Percentiles rank a stretch among this genome's conserved stretches.
Conservation (phyloP, 2,329 filamentous ascomycete genomes). For the Colletotrichum sp. region DNA sequence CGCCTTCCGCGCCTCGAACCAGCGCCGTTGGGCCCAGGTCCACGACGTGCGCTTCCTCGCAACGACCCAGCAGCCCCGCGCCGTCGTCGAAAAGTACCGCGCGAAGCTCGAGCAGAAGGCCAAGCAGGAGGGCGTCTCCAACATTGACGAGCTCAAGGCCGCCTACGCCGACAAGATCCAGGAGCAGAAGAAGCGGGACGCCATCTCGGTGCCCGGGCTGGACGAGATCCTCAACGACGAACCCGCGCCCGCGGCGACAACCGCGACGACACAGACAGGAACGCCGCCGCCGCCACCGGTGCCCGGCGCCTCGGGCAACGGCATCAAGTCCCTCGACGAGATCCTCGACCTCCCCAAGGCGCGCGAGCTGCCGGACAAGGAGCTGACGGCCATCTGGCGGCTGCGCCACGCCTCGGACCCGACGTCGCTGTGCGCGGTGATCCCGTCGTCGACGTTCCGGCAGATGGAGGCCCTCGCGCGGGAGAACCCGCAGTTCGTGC, state of each 20-base stretch:
- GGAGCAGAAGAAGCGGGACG: conserved; percentile 70
- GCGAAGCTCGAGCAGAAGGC: conserved; percentile 86
- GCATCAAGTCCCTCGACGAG: conserved; percentile 52
- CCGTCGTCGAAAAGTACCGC: conserved; percentile 83
- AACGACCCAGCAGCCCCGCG: conserved; percentile 72
- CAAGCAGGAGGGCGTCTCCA: conserved; percentile 69
- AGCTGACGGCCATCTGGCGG: conserved; percentile 90
- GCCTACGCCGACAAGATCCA: conserved; percentile 87
- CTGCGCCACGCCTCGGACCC: conserved; percentile 78
- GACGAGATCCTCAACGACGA: conserved; percentile 25
- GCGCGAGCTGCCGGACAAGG: conserved; percentile 72
- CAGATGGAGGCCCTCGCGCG: conserved; percentile 75
- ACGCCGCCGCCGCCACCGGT: not conserved
- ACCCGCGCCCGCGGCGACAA: conserved; percentile 36
- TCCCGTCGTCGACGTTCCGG: conserved; percentile 76
- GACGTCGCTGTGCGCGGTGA: conserved; percentile 81
- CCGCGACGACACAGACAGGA: conserved; percentile 25
- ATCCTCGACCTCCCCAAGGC: conserved; percentile 82
- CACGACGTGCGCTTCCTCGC: conserved; percentile 91
- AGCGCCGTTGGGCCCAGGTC: conserved; percentile 89
- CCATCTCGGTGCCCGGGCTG: conserved; percentile 48
- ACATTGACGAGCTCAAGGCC: conserved; percentile 78
- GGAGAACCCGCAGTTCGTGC: conserved; percentile 84
- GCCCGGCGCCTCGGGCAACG: conserved; percentile 28
- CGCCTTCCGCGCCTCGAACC: conserved; percentile 45